Conservation (phyloP, 345 rosid genomes). For the Lepidium didymum region DNA sequence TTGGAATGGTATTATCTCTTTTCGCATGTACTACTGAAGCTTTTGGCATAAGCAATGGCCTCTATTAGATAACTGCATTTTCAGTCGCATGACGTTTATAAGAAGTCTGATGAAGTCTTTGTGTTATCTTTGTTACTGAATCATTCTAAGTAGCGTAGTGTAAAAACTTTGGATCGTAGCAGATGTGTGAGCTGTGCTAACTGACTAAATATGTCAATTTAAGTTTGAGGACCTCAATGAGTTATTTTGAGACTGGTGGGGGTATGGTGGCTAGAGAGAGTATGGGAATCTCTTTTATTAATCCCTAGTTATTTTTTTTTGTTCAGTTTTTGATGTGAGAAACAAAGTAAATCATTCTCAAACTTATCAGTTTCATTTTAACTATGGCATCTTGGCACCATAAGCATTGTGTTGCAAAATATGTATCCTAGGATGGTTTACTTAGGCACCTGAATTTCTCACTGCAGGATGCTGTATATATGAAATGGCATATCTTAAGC, state of each 20-base stretch:
- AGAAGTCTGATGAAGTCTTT: not conserved
- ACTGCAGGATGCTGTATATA: slow-evolving; percentile 86
- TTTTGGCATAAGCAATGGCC: not conserved
- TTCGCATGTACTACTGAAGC: not conserved
- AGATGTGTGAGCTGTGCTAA: not conserved
- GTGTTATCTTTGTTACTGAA: not conserved
- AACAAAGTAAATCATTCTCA: not conserved
- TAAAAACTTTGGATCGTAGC: not conserved
- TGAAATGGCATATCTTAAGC: slow-evolving; percentile 78
- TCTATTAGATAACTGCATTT: not conserved
- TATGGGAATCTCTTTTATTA: not conserved
- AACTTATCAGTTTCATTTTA: not conserved
- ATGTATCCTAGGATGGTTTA: not conserved
- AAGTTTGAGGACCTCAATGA: not conserved
- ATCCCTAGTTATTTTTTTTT: not conserved
- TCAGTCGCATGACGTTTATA: not conserved
- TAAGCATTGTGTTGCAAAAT: not conserved
- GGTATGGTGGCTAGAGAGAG: not conserved
- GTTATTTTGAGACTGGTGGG: not conserved
- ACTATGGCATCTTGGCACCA: not conserved
- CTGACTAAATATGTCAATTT: not conserved
- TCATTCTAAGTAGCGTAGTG: not conserved
- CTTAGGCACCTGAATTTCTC: not conserved
- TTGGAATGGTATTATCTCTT: not conserved
- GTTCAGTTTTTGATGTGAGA: not conserved